Evolutionary conservation across 345 rosid genomes (phyloP), one percentile per base, ranked within the genome.

Genomic region (Syzygium jambos): DNA sequence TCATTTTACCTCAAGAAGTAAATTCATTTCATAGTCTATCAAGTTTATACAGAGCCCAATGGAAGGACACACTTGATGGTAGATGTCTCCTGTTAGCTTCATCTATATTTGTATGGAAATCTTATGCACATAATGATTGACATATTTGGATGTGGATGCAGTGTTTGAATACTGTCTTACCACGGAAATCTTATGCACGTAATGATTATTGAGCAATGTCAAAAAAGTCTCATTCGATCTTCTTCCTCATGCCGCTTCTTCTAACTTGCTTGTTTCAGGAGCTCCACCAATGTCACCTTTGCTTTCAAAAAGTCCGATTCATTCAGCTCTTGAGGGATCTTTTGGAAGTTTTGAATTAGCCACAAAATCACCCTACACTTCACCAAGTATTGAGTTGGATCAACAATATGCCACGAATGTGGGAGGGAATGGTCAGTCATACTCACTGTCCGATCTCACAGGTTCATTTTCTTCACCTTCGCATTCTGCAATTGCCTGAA

Each of bases 111-210:
- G 6, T 54, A 21, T 3, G 9, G 10, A 19, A 54, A 54, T 54
- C 57, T 52, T 54, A 54, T 21, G 57, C 57, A 54, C 57, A 6
- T 85, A 15, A 13, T 17, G 25, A 54, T 54, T 54, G 2, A 17
- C 55, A 53, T 53, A 53, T 53, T 7, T 21, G 23, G 23, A 7
- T 54, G 57, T 54, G 57, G 22, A 54, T 90, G 78, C 88, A 97
- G 99, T 96, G 86, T 97, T 97, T 68, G 97, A 97, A 88, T 94
- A 93, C 92, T 97, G 99, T 94, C 95, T 97, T 88, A 91, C 97
- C 38, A 90, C 89, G 21, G 95, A 95, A 41, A 41, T 41, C 43
- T 41, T 41, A 41, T 5, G 43, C 43, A 41, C 43, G 43, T 41
- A 41, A 41, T 41, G 43, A 41, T 41, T 4, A 41, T 41, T 41